A percentile compares a stretch with the other conserved stretches of the same genome.
Evolutionary conservation across 2,329 filamentous ascomycete genomes (phyloP).

Genomic region (Xylariaceae sp.): DNA sequence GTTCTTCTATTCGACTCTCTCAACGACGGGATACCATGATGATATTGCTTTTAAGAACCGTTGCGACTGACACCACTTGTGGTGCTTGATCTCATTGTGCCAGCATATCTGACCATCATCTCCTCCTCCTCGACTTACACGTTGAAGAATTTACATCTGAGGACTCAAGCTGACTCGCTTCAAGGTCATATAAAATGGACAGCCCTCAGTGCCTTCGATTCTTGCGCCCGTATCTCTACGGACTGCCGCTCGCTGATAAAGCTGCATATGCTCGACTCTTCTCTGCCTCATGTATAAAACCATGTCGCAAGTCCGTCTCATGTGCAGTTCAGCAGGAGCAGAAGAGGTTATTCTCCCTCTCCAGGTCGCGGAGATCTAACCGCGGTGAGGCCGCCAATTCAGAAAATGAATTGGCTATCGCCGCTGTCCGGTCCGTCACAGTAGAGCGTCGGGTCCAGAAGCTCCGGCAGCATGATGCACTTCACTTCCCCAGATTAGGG

Average conservation of each 20-base stretch:
- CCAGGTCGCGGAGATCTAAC: conserved; percentile 4
- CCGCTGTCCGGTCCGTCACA: conserved; percentile 13
- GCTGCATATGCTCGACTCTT: conserved; percentile 47
- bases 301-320: conserved; percentile 13
- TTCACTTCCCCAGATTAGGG: conserved; percentile 52
- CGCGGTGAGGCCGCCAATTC: neutral
- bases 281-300: conserved; percentile 34
- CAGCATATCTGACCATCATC: conserved; percentile 40
- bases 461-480: conserved; percentile 43
- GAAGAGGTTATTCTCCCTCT: conserved; percentile 17
- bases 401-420: conserved; percentile 7
- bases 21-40: conserved; percentile 45
- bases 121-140: conserved; percentile 2
- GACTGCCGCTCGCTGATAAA: conserved; percentile 34
- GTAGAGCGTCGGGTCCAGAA: conserved; percentile 43
- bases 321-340: conserved; percentile 18
- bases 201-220: conserved; percentile 42
- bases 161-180: conserved; percentile 21
- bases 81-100: conserved; percentile 50
- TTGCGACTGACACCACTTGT: conserved; percentile 51
- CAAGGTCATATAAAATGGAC: conserved; percentile 38
- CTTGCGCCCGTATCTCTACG: conserved; percentile 51
- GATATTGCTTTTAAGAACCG: conserved; percentile 51
- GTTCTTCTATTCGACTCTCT: neutral
- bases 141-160: neutral